Conservation (phyloP, 1,284 basidiomycete species). For the Austroboletus novae-zelandiae region DNA sequence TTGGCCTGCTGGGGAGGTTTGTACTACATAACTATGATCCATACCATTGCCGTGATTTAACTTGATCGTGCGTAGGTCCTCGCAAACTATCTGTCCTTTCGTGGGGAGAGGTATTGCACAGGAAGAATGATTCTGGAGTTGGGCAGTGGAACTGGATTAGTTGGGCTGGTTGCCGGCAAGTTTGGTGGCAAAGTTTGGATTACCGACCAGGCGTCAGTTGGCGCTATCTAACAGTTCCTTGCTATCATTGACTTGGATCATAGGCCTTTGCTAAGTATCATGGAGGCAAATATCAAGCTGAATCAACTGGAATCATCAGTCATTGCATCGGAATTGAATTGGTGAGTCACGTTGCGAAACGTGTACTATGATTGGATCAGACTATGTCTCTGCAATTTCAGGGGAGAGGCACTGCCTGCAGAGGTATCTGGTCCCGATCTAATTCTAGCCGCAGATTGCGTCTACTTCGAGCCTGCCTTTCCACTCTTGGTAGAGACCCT, state of each 20-base stretch:
- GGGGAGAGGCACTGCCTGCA: conserved; percentile 53
- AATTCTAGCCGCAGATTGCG: conserved; percentile 87
- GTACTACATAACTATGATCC: conserved; percentile 7
- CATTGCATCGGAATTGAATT: conserved; percentile 71
- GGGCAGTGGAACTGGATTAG: conserved; percentile 87
- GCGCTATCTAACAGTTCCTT: conserved; percentile 8
- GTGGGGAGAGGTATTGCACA: conserved; percentile 46
- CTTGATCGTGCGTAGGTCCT: conserved; percentile 55
- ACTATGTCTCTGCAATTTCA: conserved; percentile 25
- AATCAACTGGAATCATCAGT: conserved; percentile 59
- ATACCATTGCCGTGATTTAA: background rate
- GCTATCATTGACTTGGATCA: conserved; percentile 17
- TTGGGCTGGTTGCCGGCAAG: conserved; percentile 78
- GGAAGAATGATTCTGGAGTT: conserved; percentile 75
- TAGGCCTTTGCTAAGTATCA: conserved; percentile 74
- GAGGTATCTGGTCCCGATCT: conserved; percentile 55
- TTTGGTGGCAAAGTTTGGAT: conserved; percentile 70
- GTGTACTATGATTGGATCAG: conserved; percentile 1
- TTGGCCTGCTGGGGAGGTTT: conserved; percentile 90
- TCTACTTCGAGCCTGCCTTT: conserved; percentile 95
- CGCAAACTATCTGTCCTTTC: conserved; percentile 65
- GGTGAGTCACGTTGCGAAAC: conserved; percentile 43
- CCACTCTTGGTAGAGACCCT: conserved; percentile 84
- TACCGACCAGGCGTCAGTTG: conserved; percentile 85
- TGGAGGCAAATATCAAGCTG: conserved; percentile 65